A percentile compares a stretch with the other conserved stretches of the same genome.
These are phyloP conservation scores for Candida nonsorbophila DNA, from an alignment of 805 yeast species.

Conservation along the genomic window DNA sequence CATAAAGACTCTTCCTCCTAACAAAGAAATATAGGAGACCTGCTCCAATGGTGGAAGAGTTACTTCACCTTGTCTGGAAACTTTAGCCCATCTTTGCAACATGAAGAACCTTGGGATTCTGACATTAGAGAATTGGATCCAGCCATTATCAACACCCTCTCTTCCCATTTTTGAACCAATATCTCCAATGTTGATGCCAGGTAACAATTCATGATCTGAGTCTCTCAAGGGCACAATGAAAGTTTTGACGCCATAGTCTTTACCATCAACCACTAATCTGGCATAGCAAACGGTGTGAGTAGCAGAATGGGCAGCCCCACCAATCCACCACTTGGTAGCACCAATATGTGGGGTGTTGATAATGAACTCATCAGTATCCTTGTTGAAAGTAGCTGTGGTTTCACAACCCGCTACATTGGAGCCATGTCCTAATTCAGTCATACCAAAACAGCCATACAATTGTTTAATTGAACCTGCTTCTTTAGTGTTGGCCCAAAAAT, in stretches of 20 bases:
- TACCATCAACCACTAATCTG: conserved; percentile 70
- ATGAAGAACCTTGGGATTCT: conserved; percentile 78
- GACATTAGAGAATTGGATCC: conserved; percentile 88
- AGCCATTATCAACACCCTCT: conserved; percentile 93
- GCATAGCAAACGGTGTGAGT: conserved; percentile 86
- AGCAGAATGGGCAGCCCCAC: conserved; percentile 95
- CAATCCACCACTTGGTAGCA: conserved; percentile 98
- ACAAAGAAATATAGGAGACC: conserved; percentile 78
- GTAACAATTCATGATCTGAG: conserved; percentile 59
- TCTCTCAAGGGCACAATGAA: conserved; percentile 90
- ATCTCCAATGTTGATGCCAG: conserved; percentile 85
- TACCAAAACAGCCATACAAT: conserved; percentile 79
- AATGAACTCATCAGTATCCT: conserved; percentile 56
- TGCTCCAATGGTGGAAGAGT: conserved; percentile 82
- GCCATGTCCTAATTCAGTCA: conserved; percentile 93
- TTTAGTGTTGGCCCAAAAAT: conserved; percentile 30
- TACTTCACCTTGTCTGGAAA: conserved; percentile 64
- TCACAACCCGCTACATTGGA: conserved; percentile 91
- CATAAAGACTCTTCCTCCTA: conserved; percentile 89
- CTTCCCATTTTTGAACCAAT: conserved; percentile 95
- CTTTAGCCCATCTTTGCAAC: conserved; percentile 75
- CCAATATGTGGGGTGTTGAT: conserved; percentile 86
- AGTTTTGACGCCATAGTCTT: conserved; percentile 89
- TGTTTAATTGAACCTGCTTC: conserved; percentile 29
- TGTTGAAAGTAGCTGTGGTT: conserved; percentile 83